These are phyloP conservation scores for Orbilia javanica DNA, from an alignment of 2,329 filamentous ascomycete genomes.

Conservation along the genomic window DNA sequence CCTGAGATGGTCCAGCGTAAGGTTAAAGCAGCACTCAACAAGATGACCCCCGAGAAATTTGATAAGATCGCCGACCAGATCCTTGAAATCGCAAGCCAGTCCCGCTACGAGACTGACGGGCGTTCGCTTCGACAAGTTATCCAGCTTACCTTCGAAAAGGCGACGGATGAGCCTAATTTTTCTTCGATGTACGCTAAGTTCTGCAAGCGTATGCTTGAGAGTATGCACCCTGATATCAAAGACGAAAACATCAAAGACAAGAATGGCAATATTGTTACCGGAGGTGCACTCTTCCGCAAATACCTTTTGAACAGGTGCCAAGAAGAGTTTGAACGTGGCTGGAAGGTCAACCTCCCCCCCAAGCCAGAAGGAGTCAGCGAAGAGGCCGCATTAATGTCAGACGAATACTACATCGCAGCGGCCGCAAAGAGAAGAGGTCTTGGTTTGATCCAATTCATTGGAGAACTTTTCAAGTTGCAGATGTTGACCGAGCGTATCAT, in stretches of 20 bases:
- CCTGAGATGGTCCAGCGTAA: conserved; percentile 97
- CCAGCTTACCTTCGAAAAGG: conserved; percentile 98
- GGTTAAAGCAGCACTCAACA: conserved; percentile 98
- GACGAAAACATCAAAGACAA: conserved; percentile 96
- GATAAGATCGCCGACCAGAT: conserved; percentile 96
- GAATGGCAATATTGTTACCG: conserved; percentile 85
- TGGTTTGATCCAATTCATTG: conserved; percentile 98
- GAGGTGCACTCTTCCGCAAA: conserved; percentile 95
- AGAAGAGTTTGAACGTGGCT: conserved; percentile 98
- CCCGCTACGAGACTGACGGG: conserved; percentile 93
- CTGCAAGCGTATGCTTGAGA: conserved; percentile 95
- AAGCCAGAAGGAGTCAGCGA: conserved; percentile 78
- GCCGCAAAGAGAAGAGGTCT: conserved; percentile 96
- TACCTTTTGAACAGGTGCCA: conserved; percentile 98
- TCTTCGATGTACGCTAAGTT: conserved; percentile 99
- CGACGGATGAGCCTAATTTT: conserved; percentile 98
- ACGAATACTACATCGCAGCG: conserved; percentile 94
- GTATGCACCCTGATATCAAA: conserved; percentile 92
- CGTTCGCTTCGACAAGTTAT: conserved; percentile 97
- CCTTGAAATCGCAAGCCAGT: conserved; percentile 89
- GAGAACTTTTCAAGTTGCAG: conserved; percentile 96
- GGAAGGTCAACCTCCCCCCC: conserved; percentile 86
- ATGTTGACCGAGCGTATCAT: conserved; percentile 99
- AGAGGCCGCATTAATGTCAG: conserved; percentile 82
- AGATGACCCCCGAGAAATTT: conserved; percentile 99